These are phyloP conservation scores for Herpetomonas muscarum DNA, from an alignment of 208 protist species.

Conservation along the genomic window DNA sequence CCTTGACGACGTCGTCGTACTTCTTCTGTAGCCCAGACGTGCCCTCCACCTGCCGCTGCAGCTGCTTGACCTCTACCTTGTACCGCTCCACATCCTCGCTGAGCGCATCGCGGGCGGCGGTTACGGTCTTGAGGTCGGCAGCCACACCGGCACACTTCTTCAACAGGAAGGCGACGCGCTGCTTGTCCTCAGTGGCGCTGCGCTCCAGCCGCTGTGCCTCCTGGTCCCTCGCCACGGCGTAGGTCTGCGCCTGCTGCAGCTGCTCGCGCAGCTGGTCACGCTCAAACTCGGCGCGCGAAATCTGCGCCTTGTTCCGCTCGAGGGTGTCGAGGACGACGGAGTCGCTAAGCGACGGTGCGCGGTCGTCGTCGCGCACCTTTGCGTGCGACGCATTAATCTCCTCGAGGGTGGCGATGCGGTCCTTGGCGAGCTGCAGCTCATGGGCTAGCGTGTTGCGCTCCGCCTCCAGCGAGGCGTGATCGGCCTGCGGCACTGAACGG, in stretches of 20 bases:
- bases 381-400: constrained; percentile 3
- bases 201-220: constrained; percentile 39
- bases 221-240: constrained; percentile 31
- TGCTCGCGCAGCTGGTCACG: constrained; percentile 37
- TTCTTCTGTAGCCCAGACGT: constrained; percentile 32
- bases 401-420: constrained; percentile 33
- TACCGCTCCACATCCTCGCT: constrained; percentile 38
- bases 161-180: constrained; percentile 71
- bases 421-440: constrained; percentile 32
- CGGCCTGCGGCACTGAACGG: constrained; percentile 24
- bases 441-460: constrained; percentile 38
- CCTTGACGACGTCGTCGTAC: constrained; percentile 39
- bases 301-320: constrained; percentile 45
- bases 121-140: constrained; percentile 34
- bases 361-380: constrained; percentile 5
- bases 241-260: constrained; percentile 44
- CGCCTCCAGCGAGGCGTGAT: constrained; percentile 28
- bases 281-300: constrained; percentile 62
- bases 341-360: constrained; percentile 27
- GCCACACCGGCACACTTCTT: constrained; percentile 66
- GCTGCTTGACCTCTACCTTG: constrained; percentile 46
- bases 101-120: constrained; percentile 35
- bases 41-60: constrained; percentile 44
- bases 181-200: constrained; percentile 60
- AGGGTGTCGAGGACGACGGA: constrained; percentile 47